Conservation (phyloP, 345 rosid genomes). For the Salix udensis region DNA sequence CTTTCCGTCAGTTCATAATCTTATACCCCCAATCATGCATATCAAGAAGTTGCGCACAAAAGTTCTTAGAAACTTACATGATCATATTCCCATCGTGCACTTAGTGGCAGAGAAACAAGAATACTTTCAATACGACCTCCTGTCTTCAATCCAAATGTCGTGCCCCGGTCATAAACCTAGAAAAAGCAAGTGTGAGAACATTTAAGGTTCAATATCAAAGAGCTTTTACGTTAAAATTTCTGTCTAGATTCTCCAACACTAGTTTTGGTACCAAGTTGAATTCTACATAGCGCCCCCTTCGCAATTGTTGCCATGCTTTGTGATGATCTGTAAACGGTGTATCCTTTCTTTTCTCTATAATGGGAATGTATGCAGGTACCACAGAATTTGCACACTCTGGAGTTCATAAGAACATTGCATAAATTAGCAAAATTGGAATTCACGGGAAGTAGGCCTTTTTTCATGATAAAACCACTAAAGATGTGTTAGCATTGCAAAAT, state of each 20-base stretch:
- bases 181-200: conserved; percentile 1
- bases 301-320: conserved; percentile 96
- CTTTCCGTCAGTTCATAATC: conserved; percentile 2
- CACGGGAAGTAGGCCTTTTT: neutral
- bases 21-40: neutral
- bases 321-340: conserved; percentile 66
- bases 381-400: conserved; percentile 94
- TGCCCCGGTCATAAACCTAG: conserved; percentile 94
- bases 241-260: neutral
- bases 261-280: conserved; percentile 72
- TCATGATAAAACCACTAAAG: neutral
- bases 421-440: neutral
- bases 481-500: conserved; percentile 5
- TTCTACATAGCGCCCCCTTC: conserved; percentile 94
- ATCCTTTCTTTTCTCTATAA: conserved; percentile 77
- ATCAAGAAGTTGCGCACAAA: neutral
- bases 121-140: conserved; percentile 97
- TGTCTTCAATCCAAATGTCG: conserved; percentile 95
- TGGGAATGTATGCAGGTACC: conserved; percentile 87
- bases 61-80: conserved; percentile 51
- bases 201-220: conserved; percentile 7
- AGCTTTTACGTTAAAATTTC: neutral
- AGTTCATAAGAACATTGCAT: neutral
- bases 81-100: conserved; percentile 97
- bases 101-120: conserved; percentile 87